These are phyloP conservation scores for Gossypium gossypioides DNA, from an alignment of 441 rosid species.

Conservation along the genomic window DNA sequence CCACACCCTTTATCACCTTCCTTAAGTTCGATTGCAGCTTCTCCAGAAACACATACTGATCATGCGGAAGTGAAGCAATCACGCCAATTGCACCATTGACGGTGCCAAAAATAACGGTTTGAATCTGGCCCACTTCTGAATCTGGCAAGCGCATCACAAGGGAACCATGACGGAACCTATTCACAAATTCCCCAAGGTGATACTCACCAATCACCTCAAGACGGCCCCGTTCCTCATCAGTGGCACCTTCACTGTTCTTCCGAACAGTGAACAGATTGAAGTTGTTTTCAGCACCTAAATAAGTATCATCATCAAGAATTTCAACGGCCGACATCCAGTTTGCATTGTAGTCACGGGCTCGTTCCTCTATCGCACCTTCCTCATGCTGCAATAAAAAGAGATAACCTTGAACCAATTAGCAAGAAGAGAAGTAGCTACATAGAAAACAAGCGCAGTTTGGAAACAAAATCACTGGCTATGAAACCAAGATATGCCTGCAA, in stretches of 20 bases:
- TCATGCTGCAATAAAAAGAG: constrained; percentile 30
- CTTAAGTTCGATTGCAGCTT: constrained; percentile 71
- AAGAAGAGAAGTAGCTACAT: neutral
- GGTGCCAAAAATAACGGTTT: constrained; percentile 71
- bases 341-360: constrained; percentile 93
- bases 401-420: neutral
- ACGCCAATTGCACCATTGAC: constrained; percentile 92
- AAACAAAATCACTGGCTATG: neutral
- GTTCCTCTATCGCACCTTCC: constrained; percentile 97
- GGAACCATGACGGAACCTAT: constrained; percentile 84
- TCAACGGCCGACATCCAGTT: constrained; percentile 99
- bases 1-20: constrained; percentile 85
- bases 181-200: constrained; percentile 90
- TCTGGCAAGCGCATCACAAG: constrained; percentile 94
- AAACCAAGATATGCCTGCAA: neutral
- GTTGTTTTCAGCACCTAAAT: constrained; percentile 90
- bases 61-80: constrained; percentile 79
- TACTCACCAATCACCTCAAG: constrained; percentile 95
- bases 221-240: constrained; percentile 92
- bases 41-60: constrained; percentile 64
- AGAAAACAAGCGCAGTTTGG: neutral
- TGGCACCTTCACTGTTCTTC: constrained; percentile 96
- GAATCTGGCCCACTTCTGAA: constrained; percentile 81
- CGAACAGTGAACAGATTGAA: constrained; percentile 77
- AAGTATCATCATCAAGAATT: constrained; percentile 86